Conservation (phyloP, 1,284 basidiomycete genomes). For the Marasmius fiardii region DNA sequence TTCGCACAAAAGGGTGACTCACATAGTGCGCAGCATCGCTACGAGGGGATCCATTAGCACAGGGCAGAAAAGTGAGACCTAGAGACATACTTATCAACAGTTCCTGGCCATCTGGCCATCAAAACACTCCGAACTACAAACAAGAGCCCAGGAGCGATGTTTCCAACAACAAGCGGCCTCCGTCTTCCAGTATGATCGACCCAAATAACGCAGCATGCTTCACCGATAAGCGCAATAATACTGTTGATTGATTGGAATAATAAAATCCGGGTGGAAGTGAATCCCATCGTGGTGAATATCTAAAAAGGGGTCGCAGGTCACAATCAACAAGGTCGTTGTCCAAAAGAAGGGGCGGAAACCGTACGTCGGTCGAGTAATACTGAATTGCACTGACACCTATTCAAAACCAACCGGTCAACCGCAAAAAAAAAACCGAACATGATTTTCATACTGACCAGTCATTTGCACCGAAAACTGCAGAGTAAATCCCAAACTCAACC, state of each 20-base stretch:
- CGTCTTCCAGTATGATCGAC: conserved; percentile 55
- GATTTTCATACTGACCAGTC: conserved; percentile 27
- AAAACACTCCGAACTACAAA: conserved; percentile 51
- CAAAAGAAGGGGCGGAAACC: too few relatives aligned
- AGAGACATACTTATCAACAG: conserved; percentile 40
- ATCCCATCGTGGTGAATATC: conserved; percentile 41
- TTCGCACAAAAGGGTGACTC: too few relatives aligned
- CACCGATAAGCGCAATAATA: conserved; percentile 55
- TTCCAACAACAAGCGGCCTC: conserved; percentile 51
- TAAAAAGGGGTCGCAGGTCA: conserved; percentile 9
- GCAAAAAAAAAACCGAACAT: not conserved
- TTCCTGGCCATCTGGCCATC: conserved; percentile 48
- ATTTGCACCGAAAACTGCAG: conserved; percentile 41
- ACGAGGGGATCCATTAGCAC: not conserved
- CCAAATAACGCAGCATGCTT: conserved; percentile 53
- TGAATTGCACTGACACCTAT: conserved; percentile 38
- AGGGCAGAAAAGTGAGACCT: not conserved
- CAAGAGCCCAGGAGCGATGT: conserved; percentile 46
- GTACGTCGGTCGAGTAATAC: conserved; percentile 37
- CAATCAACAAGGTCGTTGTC: too few relatives aligned
- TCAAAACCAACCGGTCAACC: not conserved
- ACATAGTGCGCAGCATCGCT: conserved; percentile 27
- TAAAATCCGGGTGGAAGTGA: conserved; percentile 48
- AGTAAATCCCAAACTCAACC: conserved; percentile 25
- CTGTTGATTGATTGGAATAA: conserved; percentile 62